These are phyloP conservation scores for Phalaenopsis equestris DNA, from an alignment of 106 monocot species.

Conservation along the genomic window DNA sequence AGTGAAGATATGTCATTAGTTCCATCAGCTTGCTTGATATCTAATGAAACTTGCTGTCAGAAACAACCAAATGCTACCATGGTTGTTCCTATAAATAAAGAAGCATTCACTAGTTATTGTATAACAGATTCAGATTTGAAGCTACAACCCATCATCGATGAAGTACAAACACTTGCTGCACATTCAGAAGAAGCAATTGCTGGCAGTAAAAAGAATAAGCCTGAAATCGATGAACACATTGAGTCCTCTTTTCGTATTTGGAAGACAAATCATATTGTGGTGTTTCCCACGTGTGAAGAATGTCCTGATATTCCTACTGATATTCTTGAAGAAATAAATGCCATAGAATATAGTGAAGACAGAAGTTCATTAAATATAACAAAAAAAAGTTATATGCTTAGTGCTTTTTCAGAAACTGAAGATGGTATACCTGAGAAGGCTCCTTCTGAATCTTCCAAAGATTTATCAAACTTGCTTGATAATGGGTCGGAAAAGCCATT, in stretches of 20 bases:
- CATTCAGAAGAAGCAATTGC: slow-evolving; percentile 4
- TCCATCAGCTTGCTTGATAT: slow-evolving; percentile 15
- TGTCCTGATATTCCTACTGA: neutral
- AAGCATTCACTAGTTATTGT: slow-evolving; percentile 19
- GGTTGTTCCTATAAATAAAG: slow-evolving; percentile 5
- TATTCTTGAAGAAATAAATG: neutral
- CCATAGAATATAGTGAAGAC: neutral
- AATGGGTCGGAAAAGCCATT: neutral
- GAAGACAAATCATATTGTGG: neutral
- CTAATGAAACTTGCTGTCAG: slow-evolving; percentile 10
- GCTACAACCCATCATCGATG: slow-evolving; percentile 10
- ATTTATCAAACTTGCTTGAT: neutral
- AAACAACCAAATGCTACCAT: slow-evolving; percentile 6
- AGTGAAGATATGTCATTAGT: slow-evolving; percentile 12
- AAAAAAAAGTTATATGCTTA: neutral
- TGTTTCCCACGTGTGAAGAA: neutral
- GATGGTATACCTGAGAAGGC: neutral
- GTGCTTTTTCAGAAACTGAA: slow-evolving; percentile 1
- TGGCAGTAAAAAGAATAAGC: neutral
- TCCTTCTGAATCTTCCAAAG: neutral
- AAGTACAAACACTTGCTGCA: slow-evolving; percentile 12
- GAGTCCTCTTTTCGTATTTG: neutral
- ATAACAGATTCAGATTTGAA: slow-evolving; percentile 12
- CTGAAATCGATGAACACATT: neutral
- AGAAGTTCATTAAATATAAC: neutral